phyloP scores from a whole-genome alignment of 441 rosid genomes.

The Codiaeum variegatum region DNA sequence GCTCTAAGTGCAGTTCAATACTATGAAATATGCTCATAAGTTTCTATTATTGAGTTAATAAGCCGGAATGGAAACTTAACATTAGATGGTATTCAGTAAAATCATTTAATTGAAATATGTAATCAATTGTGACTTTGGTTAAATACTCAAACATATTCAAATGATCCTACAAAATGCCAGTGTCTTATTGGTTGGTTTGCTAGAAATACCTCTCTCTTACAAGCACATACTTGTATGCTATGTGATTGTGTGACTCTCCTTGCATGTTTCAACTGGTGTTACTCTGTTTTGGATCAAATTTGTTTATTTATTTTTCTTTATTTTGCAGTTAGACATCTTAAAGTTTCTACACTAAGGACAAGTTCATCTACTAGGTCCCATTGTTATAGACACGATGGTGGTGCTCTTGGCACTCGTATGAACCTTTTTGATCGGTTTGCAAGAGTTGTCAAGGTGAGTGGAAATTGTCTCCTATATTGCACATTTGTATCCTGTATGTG shows the following conservation, averaged over 20 bases:
- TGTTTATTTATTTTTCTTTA: not conserved
- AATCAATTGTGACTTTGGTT: not conserved
- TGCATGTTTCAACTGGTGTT: not conserved
- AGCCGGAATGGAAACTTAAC: not conserved
- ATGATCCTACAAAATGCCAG: not conserved
- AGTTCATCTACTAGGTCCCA: constrained; percentile 26
- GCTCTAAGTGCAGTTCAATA: not conserved
- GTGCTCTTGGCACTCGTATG: constrained; percentile 61
- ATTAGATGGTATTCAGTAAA: not conserved
- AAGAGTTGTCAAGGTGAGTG: constrained; percentile 84
- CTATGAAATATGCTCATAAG: not conserved
- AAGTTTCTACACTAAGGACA: constrained; percentile 32
- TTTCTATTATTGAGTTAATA: not conserved
- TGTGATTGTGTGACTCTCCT: not conserved
- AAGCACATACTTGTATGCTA: not conserved
- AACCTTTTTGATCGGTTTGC: constrained; percentile 90
- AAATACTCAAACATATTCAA: not conserved
- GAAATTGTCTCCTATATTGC: constrained; percentile 4
- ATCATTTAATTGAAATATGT: not conserved
- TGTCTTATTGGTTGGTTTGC: not conserved
- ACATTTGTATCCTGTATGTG: too few species aligned
- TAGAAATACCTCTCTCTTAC: not conserved
- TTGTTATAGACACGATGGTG: constrained; percentile 46
- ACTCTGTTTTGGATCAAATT: not conserved
- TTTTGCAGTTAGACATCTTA: constrained; percentile 40